A percentile compares a stretch with the other conserved stretches of the same genome.
These are phyloP conservation scores for Pyricularia sp. DNA, from an alignment of 2,329 filamentous ascomycete genomes.

Conservation along the genomic window DNA sequence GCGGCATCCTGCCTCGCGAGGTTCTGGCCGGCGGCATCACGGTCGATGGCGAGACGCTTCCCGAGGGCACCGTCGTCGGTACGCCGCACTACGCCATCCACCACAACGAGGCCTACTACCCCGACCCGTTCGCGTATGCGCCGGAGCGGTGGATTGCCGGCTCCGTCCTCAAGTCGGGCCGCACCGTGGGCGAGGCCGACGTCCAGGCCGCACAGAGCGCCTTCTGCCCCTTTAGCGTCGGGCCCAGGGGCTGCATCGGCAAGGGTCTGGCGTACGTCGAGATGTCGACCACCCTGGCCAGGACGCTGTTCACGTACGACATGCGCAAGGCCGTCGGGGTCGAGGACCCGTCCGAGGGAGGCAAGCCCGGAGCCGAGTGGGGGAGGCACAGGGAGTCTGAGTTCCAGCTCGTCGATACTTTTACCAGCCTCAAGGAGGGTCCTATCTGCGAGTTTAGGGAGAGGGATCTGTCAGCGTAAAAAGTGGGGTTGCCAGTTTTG, in stretches of 20 bases:
- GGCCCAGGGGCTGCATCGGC: constrained; percentile 62
- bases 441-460: constrained; percentile 55
- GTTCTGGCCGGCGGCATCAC: constrained; percentile 44
- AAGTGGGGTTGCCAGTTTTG: constrained; percentile 1
- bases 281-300: constrained; percentile 53
- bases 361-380: constrained; percentile 32
- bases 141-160: constrained; percentile 58
- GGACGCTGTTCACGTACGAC: constrained; percentile 53
- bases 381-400: constrained; percentile 48
- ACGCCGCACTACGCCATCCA: constrained; percentile 61
- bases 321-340: constrained; percentile 40
- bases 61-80: constrained; percentile 52
- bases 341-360: constrained; percentile 42
- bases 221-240: constrained; percentile 67
- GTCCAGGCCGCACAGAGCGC: constrained; percentile 51
- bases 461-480: constrained; percentile 10
- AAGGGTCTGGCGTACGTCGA: constrained; percentile 61
- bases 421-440: constrained; percentile 65
- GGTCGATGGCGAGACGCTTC: constrained; percentile 44
- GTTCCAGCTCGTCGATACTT: constrained; percentile 63
- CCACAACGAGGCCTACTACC: constrained; percentile 55
- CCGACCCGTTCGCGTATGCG: constrained; percentile 45
- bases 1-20: constrained; percentile 50
- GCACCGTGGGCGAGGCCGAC: constrained; percentile 37
- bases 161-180: constrained; percentile 17